phyloP scores from a whole-genome alignment of 768 basidiomycete species.

The Sarcodon sp. region DNA sequence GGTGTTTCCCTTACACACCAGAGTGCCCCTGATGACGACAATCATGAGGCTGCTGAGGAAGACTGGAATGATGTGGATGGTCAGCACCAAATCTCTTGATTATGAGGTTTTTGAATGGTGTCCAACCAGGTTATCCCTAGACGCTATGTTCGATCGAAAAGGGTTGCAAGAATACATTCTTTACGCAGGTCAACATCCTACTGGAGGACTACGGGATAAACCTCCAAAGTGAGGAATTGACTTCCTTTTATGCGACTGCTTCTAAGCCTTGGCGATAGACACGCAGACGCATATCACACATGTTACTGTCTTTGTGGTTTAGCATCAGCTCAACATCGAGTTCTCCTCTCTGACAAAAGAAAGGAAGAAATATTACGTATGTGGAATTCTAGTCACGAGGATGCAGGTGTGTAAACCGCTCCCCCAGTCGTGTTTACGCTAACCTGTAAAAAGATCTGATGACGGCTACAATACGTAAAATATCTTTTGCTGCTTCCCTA shows the following conservation, averaged over 20 bases:
- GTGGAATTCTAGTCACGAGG: slow-evolving; percentile 24
- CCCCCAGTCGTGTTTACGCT: slow-evolving; percentile 5
- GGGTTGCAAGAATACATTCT: slow-evolving; percentile 85
- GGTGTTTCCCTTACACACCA: slow-evolving; percentile 21
- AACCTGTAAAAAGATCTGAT: slow-evolving; percentile 8
- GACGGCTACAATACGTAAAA: slow-evolving; percentile 18
- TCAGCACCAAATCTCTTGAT: slow-evolving; percentile 14
- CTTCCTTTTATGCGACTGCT: not conserved
- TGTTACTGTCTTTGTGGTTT: slow-evolving; percentile 87
- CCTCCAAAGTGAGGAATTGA: slow-evolving; percentile 66
- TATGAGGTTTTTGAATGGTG: not conserved
- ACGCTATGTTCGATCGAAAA: slow-evolving; percentile 37
- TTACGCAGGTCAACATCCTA: slow-evolving; percentile 72
- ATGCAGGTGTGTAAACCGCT: slow-evolving; percentile 7
- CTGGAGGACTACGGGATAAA: slow-evolving; percentile 88
- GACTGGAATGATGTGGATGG: slow-evolving; percentile 69
- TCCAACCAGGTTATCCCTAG: slow-evolving; percentile 14
- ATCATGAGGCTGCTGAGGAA: slow-evolving; percentile 15
- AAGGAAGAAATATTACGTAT: slow-evolving; percentile 18
- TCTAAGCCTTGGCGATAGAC: slow-evolving; percentile 24
- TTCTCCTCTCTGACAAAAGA: slow-evolving; percentile 32
- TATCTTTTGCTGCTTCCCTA: slow-evolving; percentile 40
- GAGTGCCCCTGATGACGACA: slow-evolving; percentile 41
- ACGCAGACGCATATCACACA: slow-evolving; percentile 93
- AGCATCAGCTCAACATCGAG: slow-evolving; percentile 76